Base-by-base conservation (phyloP, 2,329 filamentous ascomycete genomes). In the Fusarium pseudonygamai region DNA sequence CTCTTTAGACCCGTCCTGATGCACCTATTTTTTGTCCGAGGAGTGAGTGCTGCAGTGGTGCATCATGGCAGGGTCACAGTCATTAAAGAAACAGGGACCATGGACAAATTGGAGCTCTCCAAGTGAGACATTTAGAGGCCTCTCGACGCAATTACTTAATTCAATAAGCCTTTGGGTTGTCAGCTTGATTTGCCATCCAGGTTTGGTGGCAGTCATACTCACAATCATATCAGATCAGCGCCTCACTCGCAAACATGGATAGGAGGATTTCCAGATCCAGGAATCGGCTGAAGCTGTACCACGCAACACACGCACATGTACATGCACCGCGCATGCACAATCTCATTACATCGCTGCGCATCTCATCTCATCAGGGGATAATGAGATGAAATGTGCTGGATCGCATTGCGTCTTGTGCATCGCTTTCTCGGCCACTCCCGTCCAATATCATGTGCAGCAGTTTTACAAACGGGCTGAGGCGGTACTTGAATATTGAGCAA, bases 371-470 rank as follows among this genome's bases (percentile, higher is more conserved):
- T 37, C 40, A 26, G 42, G 42, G 56, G 42, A 58, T 37, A 28
- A 58, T 49, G 56, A 50, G 71, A 69, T 49, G 71, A 64, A 62
- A 63, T 62, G 60, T 75, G 67, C 75, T 68, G 69, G 65, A 77
- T 77, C 73, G 67, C 64, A 73, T 52, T 63, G 45, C 28, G 60
- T 78, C 72, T 75, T 70, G 74, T 75, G 67, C 71, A 71, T 72
- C 58, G 63, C 58, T 58, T 57, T 56, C 59, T 77, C 64, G 73
- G 72, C 67, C 73, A 72, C 72, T 73, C 74, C 75, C 74, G 76
- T 30, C 26, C 45, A 47, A 37, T 50, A 67, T 68, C 47, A 70
- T 74, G 37, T 49, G 45, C 45, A 62, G 60, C 72, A 71, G 60
- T 52, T 46, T 58, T 67, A 52, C 55, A 68, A 52, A 52, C n/a